Evolutionary conservation across 129 eudicot genomes (phyloP), one percentile per base, ranked within the genome.

Genomic region (Tanacetum coccineum): DNA sequence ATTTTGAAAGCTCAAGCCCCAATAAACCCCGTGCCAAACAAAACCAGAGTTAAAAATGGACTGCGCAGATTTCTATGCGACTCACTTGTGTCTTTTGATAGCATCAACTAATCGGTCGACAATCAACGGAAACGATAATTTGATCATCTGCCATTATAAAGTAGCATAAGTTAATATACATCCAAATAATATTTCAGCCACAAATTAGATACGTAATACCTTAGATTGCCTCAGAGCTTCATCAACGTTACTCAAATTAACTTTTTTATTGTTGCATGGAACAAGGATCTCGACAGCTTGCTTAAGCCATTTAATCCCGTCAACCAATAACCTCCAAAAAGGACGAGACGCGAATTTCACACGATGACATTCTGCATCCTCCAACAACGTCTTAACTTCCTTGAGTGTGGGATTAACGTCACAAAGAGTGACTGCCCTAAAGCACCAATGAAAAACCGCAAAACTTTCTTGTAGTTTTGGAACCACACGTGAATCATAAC

Each of bases 231-330:
- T 64, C 66, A 93, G 64, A 77, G 72, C 71, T 71, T 86, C 90
- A 74, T 84, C 90, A 75, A 80, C 95, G 60, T 79, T 84, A 73
- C 64, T 60, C 70, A 89, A 65, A 76, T 86, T 62, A 59, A 45
- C 81, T 65, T 60, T 82, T 59, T 67, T 51, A 74, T 22, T 64
- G 21, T 67, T 79, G 65, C 77, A 22, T 8, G 89, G 83, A 52
- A 60, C 70, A 55, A 76, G 74, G 68, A 89, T 83, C 76, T 84
- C 90, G 64, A 81, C 53, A 62, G 92, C 85, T 71, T 65, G 87
- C 79, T 81, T 86, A 54, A 86, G 93, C 95, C 95, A 86, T 57
- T 66, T 71, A 65, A 89, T 59, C 71, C 89, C 87, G 69, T 78
- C 85, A 67, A 81, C 70, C 71, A 93, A 74, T 9, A 71, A 78